Conservation (phyloP, 1,139 yeast species). For the Pichia kudriavzevii region DNA sequence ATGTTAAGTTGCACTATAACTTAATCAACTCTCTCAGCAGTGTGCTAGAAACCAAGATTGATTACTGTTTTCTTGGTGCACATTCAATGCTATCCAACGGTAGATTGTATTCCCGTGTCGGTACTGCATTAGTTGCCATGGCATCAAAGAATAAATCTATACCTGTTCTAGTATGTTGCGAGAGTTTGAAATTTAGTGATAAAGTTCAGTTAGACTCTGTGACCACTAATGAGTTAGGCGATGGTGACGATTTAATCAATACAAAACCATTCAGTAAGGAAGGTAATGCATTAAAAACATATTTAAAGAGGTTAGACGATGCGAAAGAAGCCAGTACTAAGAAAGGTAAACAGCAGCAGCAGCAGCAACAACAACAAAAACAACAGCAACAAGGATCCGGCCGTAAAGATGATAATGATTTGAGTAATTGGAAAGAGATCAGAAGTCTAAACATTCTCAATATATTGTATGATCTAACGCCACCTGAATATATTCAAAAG, state of each 20-base stretch:
- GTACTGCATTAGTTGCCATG: slow-evolving; percentile 91
- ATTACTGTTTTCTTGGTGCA: slow-evolving; percentile 89
- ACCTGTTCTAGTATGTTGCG: slow-evolving; percentile 94
- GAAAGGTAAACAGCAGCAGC: slow-evolving; percentile 19
- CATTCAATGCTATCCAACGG: slow-evolving; percentile 97
- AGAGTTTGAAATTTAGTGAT: slow-evolving; percentile 88
- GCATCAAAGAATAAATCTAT: slow-evolving; percentile 81
- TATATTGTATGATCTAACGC: slow-evolving; percentile 89
- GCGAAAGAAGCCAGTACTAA: slow-evolving; percentile 18
- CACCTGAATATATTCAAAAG: slow-evolving; percentile 88
- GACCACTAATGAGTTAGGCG: slow-evolving; percentile 87
- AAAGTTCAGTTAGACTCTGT: slow-evolving; percentile 94
- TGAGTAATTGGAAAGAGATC: slow-evolving; percentile 58
- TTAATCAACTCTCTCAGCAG: slow-evolving; percentile 74
- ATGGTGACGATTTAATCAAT: slow-evolving; percentile 63
- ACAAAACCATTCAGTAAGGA: slow-evolving; percentile 52
- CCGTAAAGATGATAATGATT: slow-evolving; percentile 32
- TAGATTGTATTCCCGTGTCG: slow-evolving; percentile 85
- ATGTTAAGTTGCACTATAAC: slow-evolving; percentile 62
- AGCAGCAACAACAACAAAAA: slow-evolving; percentile 16
- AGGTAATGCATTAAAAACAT: slow-evolving; percentile 61
- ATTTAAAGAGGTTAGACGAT: slow-evolving; percentile 40
- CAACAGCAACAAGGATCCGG: slow-evolving; percentile 12
- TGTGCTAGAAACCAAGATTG: slow-evolving; percentile 66
- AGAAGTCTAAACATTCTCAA: slow-evolving; percentile 68